Percentiles rank a stretch among this genome's conserved stretches.
phyloP scores from a whole-genome alignment of 163 green algal species.

The Chlorella variabilis region DNA sequence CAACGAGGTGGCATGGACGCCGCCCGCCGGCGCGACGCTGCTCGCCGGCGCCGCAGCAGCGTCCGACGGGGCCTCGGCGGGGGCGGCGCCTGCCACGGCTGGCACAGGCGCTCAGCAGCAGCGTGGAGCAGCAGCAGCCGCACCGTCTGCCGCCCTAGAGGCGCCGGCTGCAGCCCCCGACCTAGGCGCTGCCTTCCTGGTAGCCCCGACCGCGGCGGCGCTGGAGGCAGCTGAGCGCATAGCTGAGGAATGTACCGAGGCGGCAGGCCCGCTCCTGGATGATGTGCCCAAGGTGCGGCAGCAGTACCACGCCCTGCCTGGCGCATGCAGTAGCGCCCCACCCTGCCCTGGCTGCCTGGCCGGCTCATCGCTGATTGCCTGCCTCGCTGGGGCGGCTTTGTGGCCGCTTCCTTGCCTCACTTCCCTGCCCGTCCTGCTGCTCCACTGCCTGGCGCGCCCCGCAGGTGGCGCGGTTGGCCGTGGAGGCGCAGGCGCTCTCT shows the following conservation, averaged over 20 bases:
- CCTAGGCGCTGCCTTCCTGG: background rate
- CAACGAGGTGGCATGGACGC: constrained; percentile 50
- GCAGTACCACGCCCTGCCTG: background rate
- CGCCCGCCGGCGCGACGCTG: constrained; percentile 16
- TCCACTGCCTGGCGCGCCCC: background rate
- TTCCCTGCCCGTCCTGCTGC: background rate
- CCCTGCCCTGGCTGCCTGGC: too few relatives aligned
- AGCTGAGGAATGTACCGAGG: constrained; percentile 10
- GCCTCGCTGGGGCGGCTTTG: too few relatives aligned
- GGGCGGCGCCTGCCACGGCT: background rate
- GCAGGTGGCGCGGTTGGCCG: constrained; percentile 47
- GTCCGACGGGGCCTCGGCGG: background rate
- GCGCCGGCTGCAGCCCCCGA: background rate
- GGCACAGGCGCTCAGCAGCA: background rate
- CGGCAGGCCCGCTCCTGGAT: constrained; percentile 16
- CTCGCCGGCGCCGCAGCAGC: constrained; percentile 1
- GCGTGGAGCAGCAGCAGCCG: too few relatives aligned
- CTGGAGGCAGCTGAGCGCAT: constrained; percentile 2
- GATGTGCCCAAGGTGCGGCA: constrained; percentile 8
- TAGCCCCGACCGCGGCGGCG: background rate
- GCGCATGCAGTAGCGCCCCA: too few relatives aligned
- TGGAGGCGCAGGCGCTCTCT: constrained; percentile 48
- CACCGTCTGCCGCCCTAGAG: background rate
- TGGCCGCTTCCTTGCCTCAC: too few relatives aligned
- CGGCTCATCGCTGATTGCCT: too few relatives aligned